Evolutionary conservation across 257 asterid species (phyloP).

Genomic region (Solanum phureja): DNA sequence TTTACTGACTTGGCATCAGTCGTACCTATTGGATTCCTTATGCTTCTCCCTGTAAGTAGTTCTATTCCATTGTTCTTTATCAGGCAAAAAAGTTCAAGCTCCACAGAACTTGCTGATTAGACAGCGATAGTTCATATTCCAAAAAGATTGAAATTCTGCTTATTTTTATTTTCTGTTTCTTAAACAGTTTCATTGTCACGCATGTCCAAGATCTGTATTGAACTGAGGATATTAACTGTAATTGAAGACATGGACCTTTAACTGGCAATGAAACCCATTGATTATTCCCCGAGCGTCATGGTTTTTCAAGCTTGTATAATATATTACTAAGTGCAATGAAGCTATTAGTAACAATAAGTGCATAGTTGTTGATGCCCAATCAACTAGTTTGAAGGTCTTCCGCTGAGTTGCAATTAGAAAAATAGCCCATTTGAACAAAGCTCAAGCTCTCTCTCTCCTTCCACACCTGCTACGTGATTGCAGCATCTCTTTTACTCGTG

Average conservation of each 20-base stretch:
- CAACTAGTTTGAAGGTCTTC: neutral
- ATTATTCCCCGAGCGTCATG: neutral
- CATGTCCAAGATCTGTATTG: neutral
- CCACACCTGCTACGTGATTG: neutral
- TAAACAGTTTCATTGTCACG: neutral
- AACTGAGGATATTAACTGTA: neutral
- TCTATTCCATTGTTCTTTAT: neutral
- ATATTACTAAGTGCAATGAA: neutral
- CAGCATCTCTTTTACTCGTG: neutral
- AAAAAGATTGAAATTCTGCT: neutral
- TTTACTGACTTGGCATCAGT: constrained; percentile 94
- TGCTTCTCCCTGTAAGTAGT: constrained; percentile 92
- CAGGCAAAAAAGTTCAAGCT: neutral
- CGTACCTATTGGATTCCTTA: constrained; percentile 86
- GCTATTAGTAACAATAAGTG: neutral
- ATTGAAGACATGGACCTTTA: neutral
- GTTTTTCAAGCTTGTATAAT: neutral
- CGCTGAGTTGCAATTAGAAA: neutral
- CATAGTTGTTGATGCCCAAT: neutral
- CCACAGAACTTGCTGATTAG: neutral
- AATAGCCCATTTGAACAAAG: neutral
- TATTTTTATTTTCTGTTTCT: neutral
- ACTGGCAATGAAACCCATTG: neutral
- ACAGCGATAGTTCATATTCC: neutral
- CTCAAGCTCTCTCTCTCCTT: neutral